phyloP scores from a whole-genome alignment of 1,284 basidiomycete species.

The Cryptococcus amylolentus region DNA sequence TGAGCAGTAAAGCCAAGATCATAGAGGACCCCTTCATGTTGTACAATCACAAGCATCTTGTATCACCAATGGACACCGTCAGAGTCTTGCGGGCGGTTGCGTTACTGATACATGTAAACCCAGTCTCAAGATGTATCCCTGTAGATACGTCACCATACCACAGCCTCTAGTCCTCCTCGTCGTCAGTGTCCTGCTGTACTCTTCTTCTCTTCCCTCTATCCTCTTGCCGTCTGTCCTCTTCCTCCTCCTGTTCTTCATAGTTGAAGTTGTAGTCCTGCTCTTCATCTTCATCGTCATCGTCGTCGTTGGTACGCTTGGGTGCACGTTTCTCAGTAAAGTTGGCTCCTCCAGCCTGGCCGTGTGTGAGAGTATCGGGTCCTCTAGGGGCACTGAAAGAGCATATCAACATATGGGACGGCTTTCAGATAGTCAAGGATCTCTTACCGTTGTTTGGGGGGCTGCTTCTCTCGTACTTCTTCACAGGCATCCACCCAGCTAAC shows the following conservation, averaged over 20 bases:
- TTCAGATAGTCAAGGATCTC: slow-evolving; percentile 13
- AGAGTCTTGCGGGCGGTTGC: too few species aligned
- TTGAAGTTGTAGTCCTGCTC: slow-evolving; percentile 18
- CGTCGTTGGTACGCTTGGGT: slow-evolving; percentile 17
- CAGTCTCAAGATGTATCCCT: neutral
- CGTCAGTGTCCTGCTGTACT: slow-evolving; percentile 19
- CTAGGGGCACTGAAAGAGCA: slow-evolving; percentile 17
- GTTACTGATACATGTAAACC: neutral
- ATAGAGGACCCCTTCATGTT: too few species aligned
- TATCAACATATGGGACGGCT: neutral
- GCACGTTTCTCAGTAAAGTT: slow-evolving; percentile 2
- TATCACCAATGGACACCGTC: too few species aligned
- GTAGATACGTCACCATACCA: neutral
- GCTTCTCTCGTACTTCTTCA: slow-evolving; percentile 39
- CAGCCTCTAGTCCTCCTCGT: slow-evolving; percentile 24
- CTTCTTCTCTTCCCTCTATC: slow-evolving; percentile 20
- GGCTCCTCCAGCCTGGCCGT: slow-evolving; percentile 27
- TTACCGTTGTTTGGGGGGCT: slow-evolving; percentile 33
- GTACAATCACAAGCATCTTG: too few species aligned
- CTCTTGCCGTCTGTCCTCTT: slow-evolving; percentile 10
- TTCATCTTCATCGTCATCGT: slow-evolving; percentile 16
- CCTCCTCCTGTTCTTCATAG: slow-evolving; percentile 56
- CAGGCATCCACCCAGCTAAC: slow-evolving; percentile 48
- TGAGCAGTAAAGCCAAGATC: neutral
- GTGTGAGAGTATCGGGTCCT: slow-evolving; percentile 23